A percentile compares a stretch with the other conserved stretches of the same genome.
phyloP scores from a whole-genome alignment of 2,329 filamentous ascomycete genomes.

The Ambrosiella cleistominuta region DNA sequence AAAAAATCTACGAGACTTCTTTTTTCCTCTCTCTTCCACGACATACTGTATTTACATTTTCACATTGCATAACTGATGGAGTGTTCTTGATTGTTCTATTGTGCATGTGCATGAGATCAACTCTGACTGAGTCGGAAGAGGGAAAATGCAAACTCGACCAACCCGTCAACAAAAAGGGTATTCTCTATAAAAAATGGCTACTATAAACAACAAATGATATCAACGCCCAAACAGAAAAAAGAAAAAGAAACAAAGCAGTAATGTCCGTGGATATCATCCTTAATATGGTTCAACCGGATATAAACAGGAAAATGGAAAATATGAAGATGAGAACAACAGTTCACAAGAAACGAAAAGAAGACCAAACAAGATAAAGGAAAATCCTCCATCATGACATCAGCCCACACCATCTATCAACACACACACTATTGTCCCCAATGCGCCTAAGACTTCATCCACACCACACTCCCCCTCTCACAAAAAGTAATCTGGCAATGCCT shows the following conservation, averaged over 20 bases:
- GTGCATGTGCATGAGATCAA: no score
- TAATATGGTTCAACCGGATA: background rate
- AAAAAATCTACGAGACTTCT: background rate
- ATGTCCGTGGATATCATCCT: no score
- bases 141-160: no score
- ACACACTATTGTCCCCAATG: background rate
- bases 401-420: background rate
- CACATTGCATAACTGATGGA: no score
- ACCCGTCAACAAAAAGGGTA: no score
- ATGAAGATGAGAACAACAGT: background rate
- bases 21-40: no score
- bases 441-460: background rate
- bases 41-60: no score
- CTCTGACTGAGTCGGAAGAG: no score
- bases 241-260: background rate
- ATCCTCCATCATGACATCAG: background rate
- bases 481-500: conserved; percentile 53
- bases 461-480: conserved; percentile 27
- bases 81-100: no score
- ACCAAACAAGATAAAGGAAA: background rate
- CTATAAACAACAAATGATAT: no score
- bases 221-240: background rate
- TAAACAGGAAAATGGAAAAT: background rate
- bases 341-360: background rate
- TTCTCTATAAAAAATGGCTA: no score